phyloP scores from a whole-genome alignment of 345 rosid species.

The Gossypium arboreum region DNA sequence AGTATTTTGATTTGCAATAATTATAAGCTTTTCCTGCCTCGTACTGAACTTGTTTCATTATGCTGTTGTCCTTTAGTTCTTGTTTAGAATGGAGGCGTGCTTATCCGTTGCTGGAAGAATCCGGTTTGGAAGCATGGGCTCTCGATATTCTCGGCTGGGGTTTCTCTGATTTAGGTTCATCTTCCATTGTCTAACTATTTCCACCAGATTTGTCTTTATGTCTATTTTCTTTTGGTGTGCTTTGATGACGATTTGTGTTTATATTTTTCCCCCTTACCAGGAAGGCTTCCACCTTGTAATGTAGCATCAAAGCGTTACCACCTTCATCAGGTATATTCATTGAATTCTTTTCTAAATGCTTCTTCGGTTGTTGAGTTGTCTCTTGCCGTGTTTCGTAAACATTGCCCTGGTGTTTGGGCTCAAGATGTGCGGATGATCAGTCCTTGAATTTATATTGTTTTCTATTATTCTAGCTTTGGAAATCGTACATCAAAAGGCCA shows the following conservation, averaged over 20 bases:
- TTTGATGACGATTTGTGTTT: neutral
- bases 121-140: constrained; percentile 84
- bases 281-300: constrained; percentile 60
- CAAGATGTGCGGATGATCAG: neutral
- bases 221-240: neutral
- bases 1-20: neutral
- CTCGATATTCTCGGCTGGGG: constrained; percentile 94
- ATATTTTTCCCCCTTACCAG: constrained; percentile 24
- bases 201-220: neutral
- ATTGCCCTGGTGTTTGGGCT: neutral
- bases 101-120: constrained; percentile 68
- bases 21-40: neutral
- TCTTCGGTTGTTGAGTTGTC: neutral
- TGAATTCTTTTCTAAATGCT: neutral
- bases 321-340: constrained; percentile 49
- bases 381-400: neutral
- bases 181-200: neutral
- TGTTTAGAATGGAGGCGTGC: constrained; percentile 82
- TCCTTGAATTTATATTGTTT: neutral
- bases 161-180: constrained; percentile 71
- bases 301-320: constrained; percentile 70
- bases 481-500: constrained; percentile 71
- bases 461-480: constrained; percentile 53
- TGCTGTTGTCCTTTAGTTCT: constrained; percentile 40
- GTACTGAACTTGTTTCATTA: constrained; percentile 6